These are phyloP conservation scores for Cucumis cinereus DNA, from an alignment of 306 rosid genomes.

Conservation along the genomic window DNA sequence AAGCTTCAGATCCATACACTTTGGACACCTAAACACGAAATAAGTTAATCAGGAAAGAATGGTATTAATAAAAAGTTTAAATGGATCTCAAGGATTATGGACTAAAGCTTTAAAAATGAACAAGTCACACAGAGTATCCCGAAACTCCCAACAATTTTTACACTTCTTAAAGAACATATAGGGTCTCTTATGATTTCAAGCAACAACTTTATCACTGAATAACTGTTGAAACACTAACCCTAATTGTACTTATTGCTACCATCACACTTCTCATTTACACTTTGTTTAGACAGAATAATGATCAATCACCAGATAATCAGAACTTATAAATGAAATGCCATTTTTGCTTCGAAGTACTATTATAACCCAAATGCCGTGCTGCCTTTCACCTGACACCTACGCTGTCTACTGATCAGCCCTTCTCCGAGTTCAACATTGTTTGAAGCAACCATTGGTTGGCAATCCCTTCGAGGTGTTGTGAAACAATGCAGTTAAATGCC, in stretches of 20 bases:
- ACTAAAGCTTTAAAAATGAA: not conserved
- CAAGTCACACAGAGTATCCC: not conserved
- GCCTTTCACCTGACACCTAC: not conserved
- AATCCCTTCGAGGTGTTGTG: not conserved
- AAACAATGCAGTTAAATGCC: not conserved
- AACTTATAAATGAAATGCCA: not conserved
- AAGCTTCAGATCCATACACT: conserved; percentile 82
- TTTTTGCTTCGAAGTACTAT: not conserved
- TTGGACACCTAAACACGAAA: conserved; percentile 59
- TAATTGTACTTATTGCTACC: not conserved
- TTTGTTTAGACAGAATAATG: not conserved
- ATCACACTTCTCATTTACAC: not conserved
- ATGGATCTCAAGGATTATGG: not conserved
- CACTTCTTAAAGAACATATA: not conserved
- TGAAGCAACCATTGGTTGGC: not conserved
- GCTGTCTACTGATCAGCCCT: not conserved
- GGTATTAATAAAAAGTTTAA: not conserved
- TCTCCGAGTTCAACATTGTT: not conserved
- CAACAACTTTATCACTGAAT: not conserved
- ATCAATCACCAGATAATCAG: not conserved
- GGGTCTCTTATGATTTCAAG: not conserved
- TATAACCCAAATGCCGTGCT: not conserved
- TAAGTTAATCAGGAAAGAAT: not conserved
- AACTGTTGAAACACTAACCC: not conserved
- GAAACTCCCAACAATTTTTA: not conserved